phyloP scores from a whole-genome alignment of 2,329 filamentous ascomycete genomes.

The Stemphylium beticola region DNA sequence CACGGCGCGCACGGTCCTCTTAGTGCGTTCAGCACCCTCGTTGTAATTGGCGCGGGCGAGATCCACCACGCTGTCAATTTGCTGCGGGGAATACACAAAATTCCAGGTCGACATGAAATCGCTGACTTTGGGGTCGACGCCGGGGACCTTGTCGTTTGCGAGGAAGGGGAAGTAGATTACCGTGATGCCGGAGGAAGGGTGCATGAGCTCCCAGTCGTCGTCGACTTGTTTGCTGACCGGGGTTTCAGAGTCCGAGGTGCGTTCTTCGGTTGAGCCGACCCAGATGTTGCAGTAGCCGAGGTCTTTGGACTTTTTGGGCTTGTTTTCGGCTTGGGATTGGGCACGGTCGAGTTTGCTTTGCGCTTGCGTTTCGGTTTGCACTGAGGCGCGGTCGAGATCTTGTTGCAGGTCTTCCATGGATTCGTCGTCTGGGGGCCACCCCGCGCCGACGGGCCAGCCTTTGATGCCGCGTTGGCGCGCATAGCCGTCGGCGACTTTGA shows the following conservation, averaged over 20 bases:
- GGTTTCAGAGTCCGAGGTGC: conserved; percentile 61
- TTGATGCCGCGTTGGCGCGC: conserved; percentile 87
- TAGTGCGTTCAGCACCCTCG: conserved; percentile 80
- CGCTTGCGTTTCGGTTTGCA: conserved; percentile 64
- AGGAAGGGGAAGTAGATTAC: conserved; percentile 92
- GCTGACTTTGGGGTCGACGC: conserved; percentile 80
- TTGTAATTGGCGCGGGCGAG: conserved; percentile 86
- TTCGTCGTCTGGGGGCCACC: conserved; percentile 77
- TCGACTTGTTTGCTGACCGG: conserved; percentile 63
- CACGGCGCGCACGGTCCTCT: conserved; percentile 79
- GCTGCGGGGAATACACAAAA: conserved; percentile 90
- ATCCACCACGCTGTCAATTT: conserved; percentile 83
- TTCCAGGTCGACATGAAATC: conserved; percentile 98
- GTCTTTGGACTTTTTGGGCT: conserved; percentile 51
- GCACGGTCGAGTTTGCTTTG: conserved; percentile 69
- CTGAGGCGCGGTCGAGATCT: conserved; percentile 72
- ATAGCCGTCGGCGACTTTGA: conserved; percentile 92
- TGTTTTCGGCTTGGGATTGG: conserved; percentile 24
- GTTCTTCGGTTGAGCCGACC: conserved; percentile 85
- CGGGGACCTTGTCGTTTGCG: conserved; percentile 77
- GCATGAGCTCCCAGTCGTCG: conserved; percentile 70
- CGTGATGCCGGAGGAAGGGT: conserved; percentile 81
- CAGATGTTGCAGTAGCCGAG: conserved; percentile 93
- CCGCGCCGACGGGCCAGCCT: conserved; percentile 93
- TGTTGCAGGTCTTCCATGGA: conserved; percentile 65